phyloP scores from a whole-genome alignment of 495 filamentous ascomycete species.

The Viridothelium virens region DNA sequence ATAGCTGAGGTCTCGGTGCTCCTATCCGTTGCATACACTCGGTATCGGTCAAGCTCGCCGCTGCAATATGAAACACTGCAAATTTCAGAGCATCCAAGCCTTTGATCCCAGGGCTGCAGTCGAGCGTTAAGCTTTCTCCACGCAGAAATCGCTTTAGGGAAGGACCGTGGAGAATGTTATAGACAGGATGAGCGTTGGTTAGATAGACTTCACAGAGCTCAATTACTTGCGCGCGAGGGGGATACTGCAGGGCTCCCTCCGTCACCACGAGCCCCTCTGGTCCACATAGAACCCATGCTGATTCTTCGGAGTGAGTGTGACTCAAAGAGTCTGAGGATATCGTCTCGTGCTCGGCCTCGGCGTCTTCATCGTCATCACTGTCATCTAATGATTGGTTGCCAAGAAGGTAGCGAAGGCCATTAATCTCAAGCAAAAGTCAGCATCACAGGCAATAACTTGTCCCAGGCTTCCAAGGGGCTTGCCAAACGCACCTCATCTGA shows the following conservation, averaged over 20 bases:
- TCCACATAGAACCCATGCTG: conserved; percentile 10
- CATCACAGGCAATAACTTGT: not conserved
- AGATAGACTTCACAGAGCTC: conserved; percentile 12
- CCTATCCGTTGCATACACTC: conserved; percentile 9
- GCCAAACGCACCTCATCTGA: not conserved
- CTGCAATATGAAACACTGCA: conserved; percentile 10
- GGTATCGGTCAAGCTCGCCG: not conserved
- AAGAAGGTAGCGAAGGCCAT: conserved; percentile 8
- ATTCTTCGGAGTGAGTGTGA: not conserved
- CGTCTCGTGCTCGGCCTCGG: not conserved
- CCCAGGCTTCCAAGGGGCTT: not conserved
- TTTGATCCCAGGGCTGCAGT: conserved; percentile 4
- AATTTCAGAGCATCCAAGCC: conserved; percentile 13
- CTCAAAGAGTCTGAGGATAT: conserved; percentile 5
- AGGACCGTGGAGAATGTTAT: conserved; percentile 14
- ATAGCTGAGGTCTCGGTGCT: not conserved
- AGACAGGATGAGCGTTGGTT: conserved; percentile 6
- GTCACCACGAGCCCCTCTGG: not conserved
- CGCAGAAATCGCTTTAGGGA: conserved; percentile 5
- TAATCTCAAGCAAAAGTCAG: conserved; percentile 4
- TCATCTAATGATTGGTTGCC: conserved; percentile 11
- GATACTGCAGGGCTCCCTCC: conserved; percentile 1
- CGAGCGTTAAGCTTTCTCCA: not conserved
- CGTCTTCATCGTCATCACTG: conserved; percentile 6
- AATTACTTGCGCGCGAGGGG: not conserved